Conservation (phyloP, 2,329 filamentous ascomycete species). For the Venturia nashicola region DNA sequence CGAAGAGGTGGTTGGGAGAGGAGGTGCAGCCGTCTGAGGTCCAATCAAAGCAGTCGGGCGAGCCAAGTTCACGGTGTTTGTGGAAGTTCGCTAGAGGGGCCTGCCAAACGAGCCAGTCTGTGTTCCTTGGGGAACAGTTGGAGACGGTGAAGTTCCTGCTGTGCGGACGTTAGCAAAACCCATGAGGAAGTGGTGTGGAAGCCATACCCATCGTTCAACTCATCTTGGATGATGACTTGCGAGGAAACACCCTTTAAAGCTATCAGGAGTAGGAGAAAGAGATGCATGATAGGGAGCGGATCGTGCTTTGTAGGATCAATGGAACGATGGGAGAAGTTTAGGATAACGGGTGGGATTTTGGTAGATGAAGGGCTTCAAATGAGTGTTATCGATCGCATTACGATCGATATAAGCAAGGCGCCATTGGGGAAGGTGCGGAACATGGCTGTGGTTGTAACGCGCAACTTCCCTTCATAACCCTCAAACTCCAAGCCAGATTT, state of each 20-base stretch:
- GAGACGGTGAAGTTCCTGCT: neutral
- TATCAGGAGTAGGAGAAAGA: neutral
- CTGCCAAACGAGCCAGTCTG: neutral
- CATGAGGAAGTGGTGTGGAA: neutral
- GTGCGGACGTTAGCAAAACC: neutral
- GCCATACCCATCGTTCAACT: neutral
- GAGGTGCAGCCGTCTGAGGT: slow-evolving; percentile 6
- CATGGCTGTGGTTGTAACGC: neutral
- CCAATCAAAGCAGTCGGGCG: neutral
- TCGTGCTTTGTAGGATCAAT: neutral
- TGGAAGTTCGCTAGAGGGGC: neutral
- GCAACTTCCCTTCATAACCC: too few relatives aligned
- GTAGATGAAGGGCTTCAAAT: too few relatives aligned
- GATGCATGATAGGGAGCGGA: neutral
- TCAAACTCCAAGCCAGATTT: too few relatives aligned
- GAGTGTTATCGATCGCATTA: neutral
- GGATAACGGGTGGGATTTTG: too few relatives aligned
- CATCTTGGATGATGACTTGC: neutral
- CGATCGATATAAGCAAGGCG: neutral
- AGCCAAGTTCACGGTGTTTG: neutral
- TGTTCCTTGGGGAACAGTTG: neutral
- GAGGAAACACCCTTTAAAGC: neutral
- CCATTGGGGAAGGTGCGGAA: neutral
- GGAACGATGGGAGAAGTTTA: too few relatives aligned
- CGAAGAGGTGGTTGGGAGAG: slow-evolving; percentile 7